Conservation (phyloP, 139 green algal species). For the Edaphochlamys debaryana region DNA sequence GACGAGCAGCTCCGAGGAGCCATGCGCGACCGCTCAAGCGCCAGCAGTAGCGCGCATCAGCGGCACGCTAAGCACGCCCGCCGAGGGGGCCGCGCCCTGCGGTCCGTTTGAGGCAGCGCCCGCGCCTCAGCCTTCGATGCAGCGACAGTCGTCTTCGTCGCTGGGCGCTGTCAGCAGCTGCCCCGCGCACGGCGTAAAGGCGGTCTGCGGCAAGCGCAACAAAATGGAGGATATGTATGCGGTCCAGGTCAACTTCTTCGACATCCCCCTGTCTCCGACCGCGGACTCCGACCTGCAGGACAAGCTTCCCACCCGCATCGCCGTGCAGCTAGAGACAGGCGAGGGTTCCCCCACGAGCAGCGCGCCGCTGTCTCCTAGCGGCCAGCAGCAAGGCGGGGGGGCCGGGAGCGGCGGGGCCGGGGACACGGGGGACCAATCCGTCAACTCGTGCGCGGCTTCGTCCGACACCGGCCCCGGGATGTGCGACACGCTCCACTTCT, state of each 20-base stretch:
- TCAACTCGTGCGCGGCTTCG: neutral
- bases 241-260: conserved; percentile 62
- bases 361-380: conserved; percentile 22
- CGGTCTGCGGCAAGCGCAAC: conserved; percentile 71
- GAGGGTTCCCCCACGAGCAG: conserved; percentile 6
- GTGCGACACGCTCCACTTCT: conserved; percentile 80
- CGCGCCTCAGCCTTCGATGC: neutral
- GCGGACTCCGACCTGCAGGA: conserved; percentile 31
- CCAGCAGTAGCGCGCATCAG: neutral
- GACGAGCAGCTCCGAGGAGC: conserved; percentile 20
- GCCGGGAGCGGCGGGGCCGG: neutral
- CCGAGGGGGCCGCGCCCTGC: neutral
- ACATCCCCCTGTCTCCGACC: conserved; percentile 51
- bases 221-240: conserved; percentile 81
- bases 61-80: conserved; percentile 10
- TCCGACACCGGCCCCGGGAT: neutral
- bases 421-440: neutral
- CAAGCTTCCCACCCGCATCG: conserved; percentile 66
- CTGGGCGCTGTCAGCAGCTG: conserved; percentile 24
- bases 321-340: conserved; percentile 42
- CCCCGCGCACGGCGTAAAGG: conserved; percentile 70
- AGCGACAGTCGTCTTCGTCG: conserved; percentile 18
- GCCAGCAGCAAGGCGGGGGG: neutral
- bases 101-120: neutral
- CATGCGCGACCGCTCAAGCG: neutral